Evolutionary conservation across 495 filamentous ascomycete genomes (phyloP), one percentile per base, ranked within the genome.

Genomic region (Talaromyces wortmannii): DNA sequence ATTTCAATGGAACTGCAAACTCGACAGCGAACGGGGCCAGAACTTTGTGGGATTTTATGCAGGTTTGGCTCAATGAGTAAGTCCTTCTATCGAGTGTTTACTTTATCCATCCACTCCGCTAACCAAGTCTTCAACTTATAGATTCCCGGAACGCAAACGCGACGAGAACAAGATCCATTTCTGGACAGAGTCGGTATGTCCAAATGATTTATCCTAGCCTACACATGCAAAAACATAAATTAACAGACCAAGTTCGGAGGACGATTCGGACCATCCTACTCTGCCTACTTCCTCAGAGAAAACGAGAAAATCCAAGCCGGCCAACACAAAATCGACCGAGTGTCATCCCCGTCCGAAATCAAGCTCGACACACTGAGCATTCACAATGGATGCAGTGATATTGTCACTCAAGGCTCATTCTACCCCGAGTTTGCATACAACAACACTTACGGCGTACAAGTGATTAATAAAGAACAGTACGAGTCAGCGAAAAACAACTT

Each of bases 311-410:
- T 73, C 58, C 72, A 60, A 57, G 78, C 73, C 40, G 65, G 67
- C 7, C 66, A 59, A 2, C 47, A 73, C 42, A 50, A 58, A 11
- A 67, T 67, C 13, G 61, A 66, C 2, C 67, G 70, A 52, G 65
- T 65, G 30, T 23, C 23, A 4, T 23, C 23, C 23, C 23, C 23
- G 4, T 23, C 23, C 23, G 23, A 23, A 23, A 78, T 80, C 31
- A 69, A 78, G 46, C 62, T 80, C 8, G 75, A 79, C 50, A 79
- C 78, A 0, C 55, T 80, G 10, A 67, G 74, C 0, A 75, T 80
- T 42, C 72, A 90, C 48, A 91, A 92, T 63, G 89, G 87, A 40
- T 91, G 90, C 57, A 75, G 92, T 48, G 89, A 95, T 66, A 77
- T 83, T 48, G 62, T 83, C n/a, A 77, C 84, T 7, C 87, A 92